Percentiles rank a stretch among this genome's conserved stretches.
Conservation (phyloP, 2,329 filamentous ascomycete species). For the Monosporascus sp. region DNA sequence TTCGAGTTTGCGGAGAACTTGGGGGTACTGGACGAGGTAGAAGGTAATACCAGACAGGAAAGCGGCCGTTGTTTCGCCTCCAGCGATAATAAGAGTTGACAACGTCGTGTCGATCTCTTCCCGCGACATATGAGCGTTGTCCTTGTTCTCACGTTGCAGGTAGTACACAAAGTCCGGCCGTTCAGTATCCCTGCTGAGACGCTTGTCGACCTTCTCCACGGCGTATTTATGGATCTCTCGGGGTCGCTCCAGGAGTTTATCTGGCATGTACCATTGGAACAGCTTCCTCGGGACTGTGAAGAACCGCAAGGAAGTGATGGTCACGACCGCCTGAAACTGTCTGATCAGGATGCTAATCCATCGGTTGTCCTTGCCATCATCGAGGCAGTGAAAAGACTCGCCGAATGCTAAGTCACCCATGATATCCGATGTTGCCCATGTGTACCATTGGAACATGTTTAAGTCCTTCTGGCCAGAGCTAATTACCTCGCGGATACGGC, state of each 20-base stretch:
- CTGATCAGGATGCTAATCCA: not conserved
- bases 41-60: slow-evolving; percentile 32
- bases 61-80: slow-evolving; percentile 44
- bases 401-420: not conserved
- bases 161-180: not conserved
- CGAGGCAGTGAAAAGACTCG: not conserved
- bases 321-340: not conserved
- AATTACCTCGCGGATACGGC: not conserved
- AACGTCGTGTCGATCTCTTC: not conserved
- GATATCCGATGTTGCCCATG: not conserved
- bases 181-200: not conserved
- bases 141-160: not conserved
- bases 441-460: not conserved
- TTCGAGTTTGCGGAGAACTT: slow-evolving; percentile 30
- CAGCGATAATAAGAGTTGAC: slow-evolving; percentile 33
- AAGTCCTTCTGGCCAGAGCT: not conserved
- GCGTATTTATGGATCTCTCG: not conserved
- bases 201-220: not conserved
- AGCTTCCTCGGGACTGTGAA: not conserved
- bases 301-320: not conserved
- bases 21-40: slow-evolving; percentile 31
- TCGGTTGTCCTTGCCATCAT: not conserved
- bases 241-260: not conserved
- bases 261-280: not conserved
- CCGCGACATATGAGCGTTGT: not conserved